Evolutionary conservation across 306 rosid genomes (phyloP).

Genomic region (Quillaja saponaria): DNA sequence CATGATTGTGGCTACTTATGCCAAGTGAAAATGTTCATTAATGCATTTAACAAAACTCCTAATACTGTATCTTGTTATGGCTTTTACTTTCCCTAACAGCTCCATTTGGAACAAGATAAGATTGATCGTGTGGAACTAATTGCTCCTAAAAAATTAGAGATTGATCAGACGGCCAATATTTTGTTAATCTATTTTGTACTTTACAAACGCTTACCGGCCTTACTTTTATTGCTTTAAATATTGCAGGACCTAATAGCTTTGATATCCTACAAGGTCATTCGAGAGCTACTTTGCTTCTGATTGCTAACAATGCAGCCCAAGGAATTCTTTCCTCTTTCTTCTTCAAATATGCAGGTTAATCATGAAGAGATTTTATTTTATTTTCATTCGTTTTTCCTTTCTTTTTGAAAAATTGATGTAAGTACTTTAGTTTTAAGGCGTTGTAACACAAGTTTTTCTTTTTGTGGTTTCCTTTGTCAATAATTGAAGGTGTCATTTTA

Average conservation of each 20-base stretch:
- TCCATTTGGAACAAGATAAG: no score
- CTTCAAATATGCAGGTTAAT: conserved; percentile 96
- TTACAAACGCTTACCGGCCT: conserved; percentile 12
- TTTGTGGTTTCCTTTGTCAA: background rate
- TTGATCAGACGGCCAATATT: conserved; percentile 9
- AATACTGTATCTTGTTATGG: conserved; percentile 9
- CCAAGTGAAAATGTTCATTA: background rate
- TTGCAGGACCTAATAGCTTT: conserved; percentile 85
- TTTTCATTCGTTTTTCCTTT: no score
- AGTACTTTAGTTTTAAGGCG: no score
- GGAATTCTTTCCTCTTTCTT: conserved; percentile 97
- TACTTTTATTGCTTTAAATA: conserved; percentile 30
- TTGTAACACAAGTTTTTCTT: no score
- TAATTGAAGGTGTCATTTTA: conserved; percentile 8
- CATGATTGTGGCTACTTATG: background rate
- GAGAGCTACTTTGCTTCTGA: conserved; percentile 85
- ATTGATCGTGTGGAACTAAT: background rate
- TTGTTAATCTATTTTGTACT: conserved; percentile 13
- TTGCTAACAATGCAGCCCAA: conserved; percentile 96
- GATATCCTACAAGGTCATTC: conserved; percentile 97
- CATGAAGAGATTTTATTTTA: conserved; percentile 6
- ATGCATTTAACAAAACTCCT: conserved; percentile 9
- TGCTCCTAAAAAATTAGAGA: conserved; percentile 2
- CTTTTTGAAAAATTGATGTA: no score
- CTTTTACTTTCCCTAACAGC: background rate